A percentile compares a stretch with the other conserved stretches of the same genome.
Evolutionary conservation across 2,329 filamentous ascomycete genomes (phyloP).

Genomic region (Alternaria novae-zelandiae): DNA sequence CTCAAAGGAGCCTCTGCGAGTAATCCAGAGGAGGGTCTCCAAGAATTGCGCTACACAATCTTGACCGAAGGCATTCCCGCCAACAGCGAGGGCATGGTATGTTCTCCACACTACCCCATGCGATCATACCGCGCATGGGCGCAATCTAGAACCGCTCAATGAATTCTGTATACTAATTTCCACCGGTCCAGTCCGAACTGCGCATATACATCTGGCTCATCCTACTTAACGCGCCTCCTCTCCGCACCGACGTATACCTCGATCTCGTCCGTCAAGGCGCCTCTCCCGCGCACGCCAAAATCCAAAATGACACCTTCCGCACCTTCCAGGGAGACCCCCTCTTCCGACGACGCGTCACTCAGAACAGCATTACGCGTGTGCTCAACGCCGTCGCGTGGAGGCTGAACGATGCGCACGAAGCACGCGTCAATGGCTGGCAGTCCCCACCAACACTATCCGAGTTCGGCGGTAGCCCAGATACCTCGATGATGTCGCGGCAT

Average conservation of each 20-base stretch:
- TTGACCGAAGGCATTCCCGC: constrained; percentile 77
- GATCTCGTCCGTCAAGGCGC: constrained; percentile 89
- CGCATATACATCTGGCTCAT: constrained; percentile 97
- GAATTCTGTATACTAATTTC: neutral
- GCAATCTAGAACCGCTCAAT: neutral
- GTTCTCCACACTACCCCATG: constrained; percentile 9
- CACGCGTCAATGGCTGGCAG: constrained; percentile 59
- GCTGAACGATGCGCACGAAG: constrained; percentile 78
- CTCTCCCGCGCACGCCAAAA: constrained; percentile 94
- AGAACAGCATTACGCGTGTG: constrained; percentile 91
- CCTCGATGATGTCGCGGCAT: constrained; percentile 41
- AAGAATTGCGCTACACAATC: constrained; percentile 75
- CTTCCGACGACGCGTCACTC: constrained; percentile 92
- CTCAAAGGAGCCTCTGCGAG: constrained; percentile 79
- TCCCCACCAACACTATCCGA: constrained; percentile 57
- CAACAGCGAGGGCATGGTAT: constrained; percentile 81
- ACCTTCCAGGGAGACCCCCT: constrained; percentile 96
- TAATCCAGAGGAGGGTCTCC: constrained; percentile 70
- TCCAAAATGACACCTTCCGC: constrained; percentile 97
- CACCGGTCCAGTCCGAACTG: constrained; percentile 72
- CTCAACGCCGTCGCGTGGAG: constrained; percentile 96
- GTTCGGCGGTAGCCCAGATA: constrained; percentile 58
- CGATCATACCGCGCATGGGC: constrained; percentile 2
- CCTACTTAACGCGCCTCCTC: constrained; percentile 83
- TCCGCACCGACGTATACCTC: constrained; percentile 88